A percentile compares a stretch with the other conserved stretches of the same genome.
These are phyloP conservation scores for Phaeosphaeria sp. DNA, from an alignment of 2,329 filamentous ascomycete species.

Conservation along the genomic window DNA sequence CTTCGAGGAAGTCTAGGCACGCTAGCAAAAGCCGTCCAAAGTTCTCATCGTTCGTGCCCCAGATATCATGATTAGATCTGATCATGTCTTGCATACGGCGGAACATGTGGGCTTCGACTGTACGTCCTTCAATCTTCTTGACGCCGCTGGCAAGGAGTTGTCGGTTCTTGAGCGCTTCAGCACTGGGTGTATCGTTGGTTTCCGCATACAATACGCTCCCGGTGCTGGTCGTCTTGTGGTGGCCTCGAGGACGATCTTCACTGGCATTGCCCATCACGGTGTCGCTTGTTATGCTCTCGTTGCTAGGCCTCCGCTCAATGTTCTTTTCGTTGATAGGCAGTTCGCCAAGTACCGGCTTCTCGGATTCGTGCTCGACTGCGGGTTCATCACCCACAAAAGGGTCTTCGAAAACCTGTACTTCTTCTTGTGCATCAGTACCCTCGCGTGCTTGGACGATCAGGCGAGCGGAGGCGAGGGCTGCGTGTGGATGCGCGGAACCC, in stretches of 20 bases:
- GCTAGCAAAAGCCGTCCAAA: constrained; percentile 72
- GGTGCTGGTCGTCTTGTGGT: constrained; percentile 48
- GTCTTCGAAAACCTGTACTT: constrained; percentile 62
- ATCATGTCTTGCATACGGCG: constrained; percentile 77
- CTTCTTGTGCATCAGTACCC: constrained; percentile 46
- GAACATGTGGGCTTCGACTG: constrained; percentile 82
- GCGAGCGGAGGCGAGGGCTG: constrained; percentile 40
- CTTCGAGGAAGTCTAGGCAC: constrained; percentile 75
- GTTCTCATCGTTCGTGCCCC: constrained; percentile 71
- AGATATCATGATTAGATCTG: constrained; percentile 67
- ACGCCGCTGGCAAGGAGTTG: constrained; percentile 77
- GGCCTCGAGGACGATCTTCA: constrained; percentile 36
- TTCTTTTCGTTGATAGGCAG: constrained; percentile 58
- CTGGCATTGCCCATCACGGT: constrained; percentile 34
- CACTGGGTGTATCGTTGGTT: constrained; percentile 37
- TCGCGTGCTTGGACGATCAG: constrained; percentile 41
- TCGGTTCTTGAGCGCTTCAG: constrained; percentile 53
- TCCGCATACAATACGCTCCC: constrained; percentile 44
- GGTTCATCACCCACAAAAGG: constrained; percentile 52
- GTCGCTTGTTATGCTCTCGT: constrained; percentile 31
- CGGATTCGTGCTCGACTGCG: constrained; percentile 35
- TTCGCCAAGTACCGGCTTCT: constrained; percentile 57
- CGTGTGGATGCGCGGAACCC: constrained; percentile 28
- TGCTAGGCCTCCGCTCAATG: constrained; percentile 41
- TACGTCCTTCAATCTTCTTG: constrained; percentile 71